Evolutionary conservation across 2,329 filamentous ascomycete species (phyloP).

Genomic region (Cladosporium sp.): DNA sequence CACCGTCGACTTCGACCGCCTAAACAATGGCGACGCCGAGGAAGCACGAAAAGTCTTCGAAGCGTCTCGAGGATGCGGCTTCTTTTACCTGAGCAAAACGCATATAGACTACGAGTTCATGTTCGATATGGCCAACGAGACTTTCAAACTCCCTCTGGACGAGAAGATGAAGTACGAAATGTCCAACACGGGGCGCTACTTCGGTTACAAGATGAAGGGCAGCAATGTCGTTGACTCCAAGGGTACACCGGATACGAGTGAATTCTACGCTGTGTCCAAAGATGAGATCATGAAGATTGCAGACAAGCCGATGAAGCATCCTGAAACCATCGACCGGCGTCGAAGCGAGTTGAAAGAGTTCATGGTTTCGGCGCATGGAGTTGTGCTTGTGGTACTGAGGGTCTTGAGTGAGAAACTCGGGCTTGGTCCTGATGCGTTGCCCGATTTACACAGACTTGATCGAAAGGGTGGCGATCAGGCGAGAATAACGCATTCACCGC

Average conservation of each 20-base stretch:
- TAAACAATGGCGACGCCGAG: background rate
- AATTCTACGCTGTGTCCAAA: background rate
- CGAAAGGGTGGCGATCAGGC: background rate
- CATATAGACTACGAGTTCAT: background rate
- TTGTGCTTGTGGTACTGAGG: background rate
- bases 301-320: background rate
- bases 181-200: background rate
- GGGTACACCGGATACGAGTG: background rate
- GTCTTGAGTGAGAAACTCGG: background rate
- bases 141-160: background rate
- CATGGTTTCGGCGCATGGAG: background rate
- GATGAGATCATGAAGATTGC: background rate
- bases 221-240: background rate
- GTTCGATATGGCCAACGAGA: background rate
- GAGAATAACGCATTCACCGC: background rate
- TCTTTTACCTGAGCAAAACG: background rate
- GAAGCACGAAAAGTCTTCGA: background rate
- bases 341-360: background rate
- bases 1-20: background rate
- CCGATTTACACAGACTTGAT: background rate
- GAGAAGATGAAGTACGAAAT: constrained; percentile 1
- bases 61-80: background rate
- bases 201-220: background rate
- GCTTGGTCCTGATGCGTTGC: background rate
- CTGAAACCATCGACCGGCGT: background rate